phyloP scores from a whole-genome alignment of 2,329 filamentous ascomycete genomes.

The Aspergillus ustus region DNA sequence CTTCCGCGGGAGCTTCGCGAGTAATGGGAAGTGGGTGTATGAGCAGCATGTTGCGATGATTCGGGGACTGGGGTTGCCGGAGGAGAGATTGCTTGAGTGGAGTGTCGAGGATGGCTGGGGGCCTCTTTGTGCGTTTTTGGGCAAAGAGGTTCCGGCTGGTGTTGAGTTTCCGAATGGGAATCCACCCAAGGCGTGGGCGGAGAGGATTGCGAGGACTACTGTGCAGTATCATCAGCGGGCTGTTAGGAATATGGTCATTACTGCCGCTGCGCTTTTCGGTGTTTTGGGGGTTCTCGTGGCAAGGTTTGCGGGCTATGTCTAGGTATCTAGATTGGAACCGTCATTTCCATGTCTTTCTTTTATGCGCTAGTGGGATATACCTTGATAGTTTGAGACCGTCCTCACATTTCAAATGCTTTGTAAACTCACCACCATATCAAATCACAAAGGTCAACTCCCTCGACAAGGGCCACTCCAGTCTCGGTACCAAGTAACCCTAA shows the following conservation, averaged over 20 bases:
- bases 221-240: conserved; percentile 20
- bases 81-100: conserved; percentile 31
- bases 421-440: no score
- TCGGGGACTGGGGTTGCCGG: conserved; percentile 21
- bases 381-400: no score
- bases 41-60: conserved; percentile 19
- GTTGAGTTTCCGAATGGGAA: conserved; percentile 3
- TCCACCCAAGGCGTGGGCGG: conserved; percentile 22
- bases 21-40: conserved; percentile 18
- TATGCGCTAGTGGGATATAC: not conserved
- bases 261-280: conserved; percentile 4
- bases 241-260: conserved; percentile 23
- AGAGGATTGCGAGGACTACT: conserved; percentile 24
- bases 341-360: not conserved
- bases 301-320: not conserved
- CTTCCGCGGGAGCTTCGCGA: conserved; percentile 19
- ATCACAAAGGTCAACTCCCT: no score
- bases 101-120: conserved; percentile 36
- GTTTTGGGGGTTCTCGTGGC: not conserved
- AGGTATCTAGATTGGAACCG: not conserved
- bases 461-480: no score
- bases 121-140: conserved; percentile 26
- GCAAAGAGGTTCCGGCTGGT: not conserved
- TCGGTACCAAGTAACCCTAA: no score
- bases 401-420: no score